Percentiles rank a stretch among this genome's conserved stretches.
phyloP scores from a whole-genome alignment of 495 filamentous ascomycete species.

The Xylaria grammica region DNA sequence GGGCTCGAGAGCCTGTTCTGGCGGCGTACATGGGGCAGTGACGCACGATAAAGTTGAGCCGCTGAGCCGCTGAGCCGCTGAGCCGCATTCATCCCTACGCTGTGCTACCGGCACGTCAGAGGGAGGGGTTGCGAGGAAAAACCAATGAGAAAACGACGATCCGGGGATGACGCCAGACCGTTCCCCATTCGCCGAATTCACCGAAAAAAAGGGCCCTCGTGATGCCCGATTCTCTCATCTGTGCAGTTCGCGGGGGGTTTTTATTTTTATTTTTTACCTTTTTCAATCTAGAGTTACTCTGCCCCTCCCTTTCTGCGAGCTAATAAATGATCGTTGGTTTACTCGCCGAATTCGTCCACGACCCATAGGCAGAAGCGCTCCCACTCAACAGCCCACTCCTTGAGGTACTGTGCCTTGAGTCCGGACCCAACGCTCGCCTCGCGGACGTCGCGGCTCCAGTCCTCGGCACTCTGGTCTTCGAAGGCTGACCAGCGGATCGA shows the following conservation, averaged over 20 bases:
- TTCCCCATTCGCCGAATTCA: conserved; percentile 10
- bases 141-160: not conserved
- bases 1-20: no score
- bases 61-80: not conserved
- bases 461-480: conserved; percentile 71
- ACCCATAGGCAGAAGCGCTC: conserved; percentile 94
- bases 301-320: no score
- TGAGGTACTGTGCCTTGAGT: conserved; percentile 70
- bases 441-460: conserved; percentile 73
- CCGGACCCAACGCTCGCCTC: conserved; percentile 77
- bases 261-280: not conserved
- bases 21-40: no score
- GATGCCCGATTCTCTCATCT: not conserved
- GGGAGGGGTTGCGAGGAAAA: not conserved
- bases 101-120: not conserved
- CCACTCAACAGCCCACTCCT: conserved; percentile 79
- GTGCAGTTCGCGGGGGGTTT: not conserved
- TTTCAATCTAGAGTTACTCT: no score
- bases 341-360: conserved; percentile 75
- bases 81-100: conserved; percentile 15
- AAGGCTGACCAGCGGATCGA: conserved; percentile 89
- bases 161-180: not conserved
- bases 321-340: no score
- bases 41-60: no score
- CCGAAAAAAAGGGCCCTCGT: conserved; percentile 5